These are phyloP conservation scores for Trypanosoma grayi DNA, from an alignment of 208 protist genomes.

Conservation along the genomic window DNA sequence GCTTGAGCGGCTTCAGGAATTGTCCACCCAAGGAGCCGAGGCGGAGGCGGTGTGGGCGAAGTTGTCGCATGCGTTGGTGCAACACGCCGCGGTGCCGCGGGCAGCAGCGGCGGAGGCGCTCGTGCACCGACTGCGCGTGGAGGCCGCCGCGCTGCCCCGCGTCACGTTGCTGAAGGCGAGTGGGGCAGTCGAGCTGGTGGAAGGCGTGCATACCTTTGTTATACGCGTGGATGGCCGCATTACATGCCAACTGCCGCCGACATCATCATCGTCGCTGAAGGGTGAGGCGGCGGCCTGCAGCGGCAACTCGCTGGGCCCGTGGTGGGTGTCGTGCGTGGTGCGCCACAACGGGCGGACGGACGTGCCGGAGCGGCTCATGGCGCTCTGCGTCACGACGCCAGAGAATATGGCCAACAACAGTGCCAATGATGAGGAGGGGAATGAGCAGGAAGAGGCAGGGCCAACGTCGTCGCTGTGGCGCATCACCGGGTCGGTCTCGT, in stretches of 20 bases:
- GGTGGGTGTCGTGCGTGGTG: constrained; percentile 16
- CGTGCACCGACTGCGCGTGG: constrained; percentile 11
- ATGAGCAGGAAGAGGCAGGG: neutral
- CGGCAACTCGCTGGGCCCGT: constrained; percentile 4
- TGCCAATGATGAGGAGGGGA: too few species aligned
- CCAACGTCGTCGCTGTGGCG: constrained; percentile 13
- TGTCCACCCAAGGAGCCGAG: neutral
- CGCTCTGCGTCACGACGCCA: constrained; percentile 18
- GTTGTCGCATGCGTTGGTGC: neutral
- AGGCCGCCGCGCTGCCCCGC: constrained; percentile 32
- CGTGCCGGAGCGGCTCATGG: constrained; percentile 12
- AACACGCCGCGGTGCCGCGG: constrained; percentile 1
- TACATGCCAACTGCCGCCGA: constrained; percentile 15
- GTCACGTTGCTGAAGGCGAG: constrained; percentile 33
- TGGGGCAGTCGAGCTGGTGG: constrained; percentile 36
- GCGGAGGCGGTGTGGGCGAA: neutral
- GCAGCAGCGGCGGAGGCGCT: neutral
- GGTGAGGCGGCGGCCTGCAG: neutral
- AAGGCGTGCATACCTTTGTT: constrained; percentile 38
- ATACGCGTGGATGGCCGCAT: constrained; percentile 41
- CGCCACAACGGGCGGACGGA: constrained; percentile 7
- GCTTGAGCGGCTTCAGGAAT: constrained; percentile 18
- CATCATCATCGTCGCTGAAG: constrained; percentile 4
- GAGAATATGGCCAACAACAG: neutral
- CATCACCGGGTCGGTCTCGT: constrained; percentile 14